Conservation (phyloP, 768 basidiomycete species). For the Artomyces pyxidatus region DNA sequence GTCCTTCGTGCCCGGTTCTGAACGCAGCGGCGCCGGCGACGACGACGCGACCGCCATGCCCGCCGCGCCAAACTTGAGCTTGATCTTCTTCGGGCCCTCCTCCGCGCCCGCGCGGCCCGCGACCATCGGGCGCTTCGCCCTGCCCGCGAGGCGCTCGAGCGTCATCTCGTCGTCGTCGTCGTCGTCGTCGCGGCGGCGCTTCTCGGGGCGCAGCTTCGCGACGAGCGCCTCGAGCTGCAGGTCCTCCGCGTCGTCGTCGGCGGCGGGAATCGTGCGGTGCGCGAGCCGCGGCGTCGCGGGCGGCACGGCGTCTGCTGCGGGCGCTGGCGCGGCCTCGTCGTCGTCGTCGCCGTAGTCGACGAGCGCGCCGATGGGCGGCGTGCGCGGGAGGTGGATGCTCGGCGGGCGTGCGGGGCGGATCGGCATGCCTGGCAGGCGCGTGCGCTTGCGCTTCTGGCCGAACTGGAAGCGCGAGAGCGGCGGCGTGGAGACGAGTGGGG, state of each 20-base stretch:
- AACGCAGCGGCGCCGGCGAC: constrained; percentile 34
- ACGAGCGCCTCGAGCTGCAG: constrained; percentile 49
- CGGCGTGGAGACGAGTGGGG: constrained; percentile 25
- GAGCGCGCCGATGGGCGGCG: constrained; percentile 50
- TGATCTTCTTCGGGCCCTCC: constrained; percentile 53
- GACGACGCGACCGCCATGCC: constrained; percentile 27
- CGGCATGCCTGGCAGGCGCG: constrained; percentile 35
- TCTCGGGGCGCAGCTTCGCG: constrained; percentile 39
- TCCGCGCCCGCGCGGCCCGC: not conserved
- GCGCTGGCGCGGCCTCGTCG: constrained; percentile 33
- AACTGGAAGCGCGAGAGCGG: constrained; percentile 16
- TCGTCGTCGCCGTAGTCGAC: constrained; percentile 78
- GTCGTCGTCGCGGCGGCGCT: constrained; percentile 39
- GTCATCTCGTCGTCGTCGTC: constrained; percentile 69
- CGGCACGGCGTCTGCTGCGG: not conserved
- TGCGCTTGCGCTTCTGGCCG: constrained; percentile 21
- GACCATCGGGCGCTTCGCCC: constrained; percentile 24
- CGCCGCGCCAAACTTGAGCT: constrained; percentile 57
- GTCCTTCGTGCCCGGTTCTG: constrained; percentile 64
- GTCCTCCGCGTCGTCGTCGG: constrained; percentile 55
- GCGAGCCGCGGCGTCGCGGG: constrained; percentile 26
- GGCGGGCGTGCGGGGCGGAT: constrained; percentile 13
- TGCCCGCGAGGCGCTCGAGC: constrained; percentile 49
- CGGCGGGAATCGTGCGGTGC: constrained; percentile 43
- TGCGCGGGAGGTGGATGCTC: constrained; percentile 30